phyloP scores from a whole-genome alignment of 2,329 filamentous ascomycete genomes.

The Penicillium olsonii region DNA sequence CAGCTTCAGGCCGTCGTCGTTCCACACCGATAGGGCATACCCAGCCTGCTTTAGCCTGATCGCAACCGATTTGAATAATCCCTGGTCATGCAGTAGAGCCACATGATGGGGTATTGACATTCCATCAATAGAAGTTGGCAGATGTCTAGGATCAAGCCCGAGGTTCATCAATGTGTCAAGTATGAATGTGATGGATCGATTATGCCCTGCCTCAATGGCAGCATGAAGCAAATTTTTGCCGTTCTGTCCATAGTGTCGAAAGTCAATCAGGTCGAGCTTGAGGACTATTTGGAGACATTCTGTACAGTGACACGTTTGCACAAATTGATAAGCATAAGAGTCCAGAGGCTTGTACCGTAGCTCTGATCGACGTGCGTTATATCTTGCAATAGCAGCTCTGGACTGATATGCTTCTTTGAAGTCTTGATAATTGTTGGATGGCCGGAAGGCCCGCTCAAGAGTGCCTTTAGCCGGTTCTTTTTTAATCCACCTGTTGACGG shows the following conservation, averaged over 20 bases:
- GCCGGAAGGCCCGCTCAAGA: not conserved
- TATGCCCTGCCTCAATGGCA: not conserved
- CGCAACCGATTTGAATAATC: not conserved
- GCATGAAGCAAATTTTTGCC: constrained; percentile 2
- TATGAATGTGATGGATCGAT: not conserved
- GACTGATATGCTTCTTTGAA: constrained; percentile 1
- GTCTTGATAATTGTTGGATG: not conserved
- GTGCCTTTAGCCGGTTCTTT: not conserved
- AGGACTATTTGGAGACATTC: not conserved
- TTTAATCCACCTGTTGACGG: not conserved
- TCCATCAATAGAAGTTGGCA: constrained; percentile 1
- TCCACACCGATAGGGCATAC: constrained; percentile 2
- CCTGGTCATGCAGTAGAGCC: not conserved
- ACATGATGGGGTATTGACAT: constrained; percentile 7
- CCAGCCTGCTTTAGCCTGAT: not conserved
- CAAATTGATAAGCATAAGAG: not conserved
- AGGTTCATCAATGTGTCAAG: not conserved
- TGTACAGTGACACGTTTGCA: not conserved
- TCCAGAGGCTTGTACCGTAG: not conserved
- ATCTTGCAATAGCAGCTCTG: not conserved
- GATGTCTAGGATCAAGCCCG: not conserved
- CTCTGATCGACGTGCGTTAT: not conserved
- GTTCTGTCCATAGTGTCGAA: not conserved
- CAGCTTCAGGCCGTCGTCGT: constrained; percentile 5
- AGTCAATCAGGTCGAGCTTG: not conserved